phyloP scores from a whole-genome alignment of 148 eudicot genomes.

The Camellia lanceoleosa region DNA sequence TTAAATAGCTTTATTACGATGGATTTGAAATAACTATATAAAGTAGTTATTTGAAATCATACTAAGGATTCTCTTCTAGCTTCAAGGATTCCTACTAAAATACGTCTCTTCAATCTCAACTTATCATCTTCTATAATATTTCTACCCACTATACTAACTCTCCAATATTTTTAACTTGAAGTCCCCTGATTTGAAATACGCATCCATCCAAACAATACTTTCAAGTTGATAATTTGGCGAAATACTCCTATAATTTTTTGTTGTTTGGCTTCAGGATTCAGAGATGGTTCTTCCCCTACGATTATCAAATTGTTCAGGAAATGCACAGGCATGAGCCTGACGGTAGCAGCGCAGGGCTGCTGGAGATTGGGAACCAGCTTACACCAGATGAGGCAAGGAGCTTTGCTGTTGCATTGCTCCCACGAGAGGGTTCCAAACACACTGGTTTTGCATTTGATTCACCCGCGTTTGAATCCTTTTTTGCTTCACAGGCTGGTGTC shows the following conservation, averaged over 20 bases:
- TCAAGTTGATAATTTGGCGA: background rate
- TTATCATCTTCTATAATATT: too few species aligned
- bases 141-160: too few species aligned
- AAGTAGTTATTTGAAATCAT: too few species aligned
- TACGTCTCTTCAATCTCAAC: too few species aligned
- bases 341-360: conserved; percentile 40
- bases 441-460: conserved; percentile 98
- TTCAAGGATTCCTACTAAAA: too few species aligned
- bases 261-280: conserved; percentile 56
- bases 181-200: too few species aligned
- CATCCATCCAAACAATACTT: too few species aligned
- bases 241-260: background rate
- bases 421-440: conserved; percentile 67
- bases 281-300: conserved; percentile 89
- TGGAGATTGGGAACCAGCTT: conserved; percentile 52
- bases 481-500: conserved; percentile 84
- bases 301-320: conserved; percentile 92
- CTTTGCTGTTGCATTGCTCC: conserved; percentile 71
- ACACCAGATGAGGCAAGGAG: conserved; percentile 67
- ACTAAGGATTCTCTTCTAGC: too few species aligned
- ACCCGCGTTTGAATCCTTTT: conserved; percentile 93
- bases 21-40: too few species aligned
- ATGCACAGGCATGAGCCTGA: conserved; percentile 67
- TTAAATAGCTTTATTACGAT: too few species aligned
- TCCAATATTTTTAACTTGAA: too few species aligned